A percentile compares a stretch with the other conserved stretches of the same genome.
Evolutionary conservation across 2,329 filamentous ascomycete species (phyloP).

Genomic region (Phaeoacremonium minimum): DNA sequence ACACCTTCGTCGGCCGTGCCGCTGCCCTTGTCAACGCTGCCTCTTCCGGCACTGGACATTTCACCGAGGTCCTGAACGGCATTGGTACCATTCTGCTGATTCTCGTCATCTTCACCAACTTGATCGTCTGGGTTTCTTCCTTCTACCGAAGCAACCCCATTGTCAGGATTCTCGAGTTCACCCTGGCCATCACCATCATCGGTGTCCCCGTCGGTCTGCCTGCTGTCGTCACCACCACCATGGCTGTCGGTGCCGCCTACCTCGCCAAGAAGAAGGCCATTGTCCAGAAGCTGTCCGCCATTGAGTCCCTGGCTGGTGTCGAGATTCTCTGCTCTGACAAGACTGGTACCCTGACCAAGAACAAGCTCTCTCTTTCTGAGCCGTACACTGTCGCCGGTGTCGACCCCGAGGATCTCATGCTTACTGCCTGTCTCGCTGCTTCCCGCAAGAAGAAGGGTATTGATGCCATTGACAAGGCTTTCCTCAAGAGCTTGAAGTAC

Average conservation of each 20-base stretch:
- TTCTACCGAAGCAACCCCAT: conserved; percentile 87
- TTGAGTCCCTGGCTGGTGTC: conserved; percentile 87
- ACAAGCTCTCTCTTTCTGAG: conserved; percentile 84
- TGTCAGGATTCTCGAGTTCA: conserved; percentile 76
- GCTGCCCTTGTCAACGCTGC: conserved; percentile 81
- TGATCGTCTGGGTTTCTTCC: conserved; percentile 79
- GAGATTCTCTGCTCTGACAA: conserved; percentile 95
- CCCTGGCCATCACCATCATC: conserved; percentile 84
- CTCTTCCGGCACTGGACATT: conserved; percentile 72
- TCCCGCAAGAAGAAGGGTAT: conserved; percentile 95
- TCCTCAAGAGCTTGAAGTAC: conserved; percentile 77
- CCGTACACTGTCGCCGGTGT: conserved; percentile 80
- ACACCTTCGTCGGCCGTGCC: conserved; percentile 85
- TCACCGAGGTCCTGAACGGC: conserved; percentile 84
- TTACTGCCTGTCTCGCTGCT: conserved; percentile 84
- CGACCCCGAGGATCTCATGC: conserved; percentile 83
- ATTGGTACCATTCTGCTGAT: conserved; percentile 79
- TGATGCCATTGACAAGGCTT: conserved; percentile 91
- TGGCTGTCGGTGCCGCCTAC: conserved; percentile 90
- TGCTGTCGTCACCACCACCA: conserved; percentile 88
- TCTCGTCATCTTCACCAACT: conserved; percentile 74
- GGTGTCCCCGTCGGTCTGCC: conserved; percentile 92
- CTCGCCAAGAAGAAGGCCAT: conserved; percentile 91
- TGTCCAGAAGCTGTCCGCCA: conserved; percentile 87
- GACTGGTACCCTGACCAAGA: conserved; percentile 90